phyloP scores from a whole-genome alignment of 345 rosid genomes.

The Trapa incisa region DNA sequence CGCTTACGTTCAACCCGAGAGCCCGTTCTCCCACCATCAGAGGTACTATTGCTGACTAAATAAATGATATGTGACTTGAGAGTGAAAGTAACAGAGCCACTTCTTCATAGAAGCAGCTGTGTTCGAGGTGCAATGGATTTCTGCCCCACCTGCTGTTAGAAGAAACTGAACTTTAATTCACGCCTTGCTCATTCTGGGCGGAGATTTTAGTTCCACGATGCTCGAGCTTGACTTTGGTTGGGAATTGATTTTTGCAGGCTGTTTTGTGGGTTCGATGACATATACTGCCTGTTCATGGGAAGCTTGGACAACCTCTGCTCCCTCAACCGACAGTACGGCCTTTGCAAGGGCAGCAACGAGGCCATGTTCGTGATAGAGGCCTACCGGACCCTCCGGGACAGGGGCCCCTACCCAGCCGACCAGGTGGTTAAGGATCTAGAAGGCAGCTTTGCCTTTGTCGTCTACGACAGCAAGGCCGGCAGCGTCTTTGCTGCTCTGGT shows the following conservation, averaged over 20 bases:
- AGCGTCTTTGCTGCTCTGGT: constrained; percentile 82
- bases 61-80: neutral
- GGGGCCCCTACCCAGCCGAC: constrained; percentile 94
- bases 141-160: no score
- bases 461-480: constrained; percentile 60
- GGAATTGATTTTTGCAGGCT: constrained; percentile 29
- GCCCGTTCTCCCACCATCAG: constrained; percentile 22
- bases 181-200: no score
- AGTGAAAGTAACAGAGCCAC: no score
- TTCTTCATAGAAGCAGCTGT: no score
- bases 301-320: constrained; percentile 49
- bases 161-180: no score
- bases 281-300: constrained; percentile 67
- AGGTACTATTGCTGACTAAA: constrained; percentile 24
- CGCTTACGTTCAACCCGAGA: constrained; percentile 39
- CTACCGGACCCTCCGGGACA: constrained; percentile 70
- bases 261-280: constrained; percentile 73
- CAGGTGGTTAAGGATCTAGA: constrained; percentile 83
- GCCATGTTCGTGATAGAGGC: constrained; percentile 82
- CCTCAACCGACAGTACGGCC: constrained; percentile 67
- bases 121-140: no score
- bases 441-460: constrained; percentile 73
- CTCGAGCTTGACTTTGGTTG: neutral
- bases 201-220: no score
- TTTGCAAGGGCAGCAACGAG: constrained; percentile 55